Conservation (phyloP, 129 eudicot species). For the Chrysanthemum makinoi region DNA sequence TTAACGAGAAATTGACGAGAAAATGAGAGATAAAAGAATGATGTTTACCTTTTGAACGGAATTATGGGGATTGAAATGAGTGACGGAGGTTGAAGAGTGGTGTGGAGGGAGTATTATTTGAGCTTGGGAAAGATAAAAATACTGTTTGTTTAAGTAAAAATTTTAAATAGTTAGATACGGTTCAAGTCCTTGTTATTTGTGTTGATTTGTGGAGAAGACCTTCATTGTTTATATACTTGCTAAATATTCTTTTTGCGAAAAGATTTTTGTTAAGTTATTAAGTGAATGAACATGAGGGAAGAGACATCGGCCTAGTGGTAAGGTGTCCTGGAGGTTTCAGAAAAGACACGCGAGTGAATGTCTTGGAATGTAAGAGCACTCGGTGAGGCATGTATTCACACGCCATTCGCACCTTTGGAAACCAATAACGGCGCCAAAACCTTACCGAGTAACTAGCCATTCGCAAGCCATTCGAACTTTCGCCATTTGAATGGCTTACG, state of each 20-base stretch:
- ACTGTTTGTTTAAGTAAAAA: not conserved
- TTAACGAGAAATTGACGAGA: not conserved
- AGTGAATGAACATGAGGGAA: not conserved
- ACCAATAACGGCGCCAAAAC: too few species aligned
- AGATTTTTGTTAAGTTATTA: not conserved
- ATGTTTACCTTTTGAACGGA: not conserved
- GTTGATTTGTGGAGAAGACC: conserved; percentile 5
- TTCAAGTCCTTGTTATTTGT: conserved; percentile 21
- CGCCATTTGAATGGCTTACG: too few species aligned
- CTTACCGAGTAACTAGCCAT: too few species aligned
- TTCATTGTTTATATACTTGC: conserved; percentile 6
- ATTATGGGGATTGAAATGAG: conserved; percentile 27
- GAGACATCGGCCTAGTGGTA: too few species aligned
- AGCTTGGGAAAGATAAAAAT: conserved; percentile 7
- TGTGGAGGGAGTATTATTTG: conserved; percentile 24
- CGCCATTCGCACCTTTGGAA: too few species aligned
- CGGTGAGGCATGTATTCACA: too few species aligned
- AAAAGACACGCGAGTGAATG: too few species aligned
- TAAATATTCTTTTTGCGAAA: not conserved
- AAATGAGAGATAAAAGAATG: not conserved
- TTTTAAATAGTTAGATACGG: not conserved
- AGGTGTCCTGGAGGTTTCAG: too few species aligned
- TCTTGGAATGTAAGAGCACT: too few species aligned
- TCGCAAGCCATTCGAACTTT: too few species aligned
- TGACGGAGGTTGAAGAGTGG: conserved; percentile 41